Evolutionary conservation across 139 green algal genomes (phyloP).

Genomic region (Pycnococcus provasolii): DNA sequence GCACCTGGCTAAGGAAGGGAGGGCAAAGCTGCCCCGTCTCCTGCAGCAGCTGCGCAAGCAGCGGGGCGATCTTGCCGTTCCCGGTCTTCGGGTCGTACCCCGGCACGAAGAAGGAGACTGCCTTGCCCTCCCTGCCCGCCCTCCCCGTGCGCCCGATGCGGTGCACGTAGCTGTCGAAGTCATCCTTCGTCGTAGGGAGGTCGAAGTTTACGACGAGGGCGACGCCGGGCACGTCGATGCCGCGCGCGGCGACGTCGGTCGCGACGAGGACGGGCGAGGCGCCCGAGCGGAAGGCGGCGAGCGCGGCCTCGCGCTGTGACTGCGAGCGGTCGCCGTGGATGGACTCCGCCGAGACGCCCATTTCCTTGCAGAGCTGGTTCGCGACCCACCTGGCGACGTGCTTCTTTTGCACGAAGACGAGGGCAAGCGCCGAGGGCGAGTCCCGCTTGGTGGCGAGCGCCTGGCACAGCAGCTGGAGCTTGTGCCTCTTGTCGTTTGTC

Average conservation of each 20-base stretch:
- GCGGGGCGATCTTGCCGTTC: not conserved
- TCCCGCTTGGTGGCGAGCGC: not conserved
- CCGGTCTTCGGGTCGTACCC: conserved; percentile 6
- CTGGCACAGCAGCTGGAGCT: conserved; percentile 11
- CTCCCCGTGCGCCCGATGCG: conserved; percentile 29
- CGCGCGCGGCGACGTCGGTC: conserved; percentile 31
- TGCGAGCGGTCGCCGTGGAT: conserved; percentile 32
- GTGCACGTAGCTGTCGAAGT: conserved; percentile 33
- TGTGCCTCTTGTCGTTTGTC: conserved; percentile 1
- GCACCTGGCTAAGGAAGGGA: too few relatives aligned
- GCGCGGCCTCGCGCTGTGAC: conserved; percentile 3
- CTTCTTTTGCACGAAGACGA: conserved; percentile 22
- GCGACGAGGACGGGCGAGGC: conserved; percentile 20
- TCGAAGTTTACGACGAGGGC: conserved; percentile 32
- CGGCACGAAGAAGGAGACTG: conserved; percentile 18
- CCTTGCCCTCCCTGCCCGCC: conserved; percentile 10
- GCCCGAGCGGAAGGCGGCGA: conserved; percentile 13
- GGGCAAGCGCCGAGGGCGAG: not conserved
- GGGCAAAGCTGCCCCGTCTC: conserved; percentile 1
- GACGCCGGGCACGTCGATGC: conserved; percentile 26
- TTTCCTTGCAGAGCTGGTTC: conserved; percentile 4
- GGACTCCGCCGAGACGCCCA: not conserved
- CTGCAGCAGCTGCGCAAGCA: not conserved
- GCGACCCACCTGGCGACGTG: conserved; percentile 1
- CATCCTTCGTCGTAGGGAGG: conserved; percentile 5